A percentile compares a stretch with the other conserved stretches of the same genome.
Conservation (phyloP, 345 rosid genomes). For the Syzygium aqueum region DNA sequence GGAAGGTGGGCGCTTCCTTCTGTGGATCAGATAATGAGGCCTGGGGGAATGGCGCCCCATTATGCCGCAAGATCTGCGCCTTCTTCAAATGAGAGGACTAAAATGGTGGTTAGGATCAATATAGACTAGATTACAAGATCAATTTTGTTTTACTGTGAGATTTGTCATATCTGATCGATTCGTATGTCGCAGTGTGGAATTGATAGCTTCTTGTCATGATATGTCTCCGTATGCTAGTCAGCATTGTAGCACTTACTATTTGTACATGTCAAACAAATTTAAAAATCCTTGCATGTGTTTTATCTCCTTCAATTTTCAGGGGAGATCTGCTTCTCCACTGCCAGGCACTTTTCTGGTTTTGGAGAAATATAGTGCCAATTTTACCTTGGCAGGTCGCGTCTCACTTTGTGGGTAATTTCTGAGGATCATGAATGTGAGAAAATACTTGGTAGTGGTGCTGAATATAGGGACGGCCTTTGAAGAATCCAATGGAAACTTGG, state of each 20-base stretch:
- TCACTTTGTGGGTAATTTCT: neutral
- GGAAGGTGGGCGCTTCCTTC: conserved; percentile 41
- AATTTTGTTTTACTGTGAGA: neutral
- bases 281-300: neutral
- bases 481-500: neutral
- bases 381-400: neutral
- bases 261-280: neutral
- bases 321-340: neutral
- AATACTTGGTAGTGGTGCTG: neutral
- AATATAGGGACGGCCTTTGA: neutral
- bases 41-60: neutral
- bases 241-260: neutral
- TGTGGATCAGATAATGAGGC: neutral
- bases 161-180: neutral
- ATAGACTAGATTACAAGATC: conserved; percentile 32
- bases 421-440: neutral
- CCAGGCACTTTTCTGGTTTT: neutral
- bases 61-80: conserved; percentile 14
- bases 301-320: neutral
- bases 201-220: neutral
- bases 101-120: conserved; percentile 61
- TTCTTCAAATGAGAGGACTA: neutral
- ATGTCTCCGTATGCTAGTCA: neutral
- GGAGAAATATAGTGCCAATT: neutral
- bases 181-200: neutral